Evolutionary conservation across 2,329 filamentous ascomycete genomes (phyloP).

Genomic region (Xylaria polymorpha): DNA sequence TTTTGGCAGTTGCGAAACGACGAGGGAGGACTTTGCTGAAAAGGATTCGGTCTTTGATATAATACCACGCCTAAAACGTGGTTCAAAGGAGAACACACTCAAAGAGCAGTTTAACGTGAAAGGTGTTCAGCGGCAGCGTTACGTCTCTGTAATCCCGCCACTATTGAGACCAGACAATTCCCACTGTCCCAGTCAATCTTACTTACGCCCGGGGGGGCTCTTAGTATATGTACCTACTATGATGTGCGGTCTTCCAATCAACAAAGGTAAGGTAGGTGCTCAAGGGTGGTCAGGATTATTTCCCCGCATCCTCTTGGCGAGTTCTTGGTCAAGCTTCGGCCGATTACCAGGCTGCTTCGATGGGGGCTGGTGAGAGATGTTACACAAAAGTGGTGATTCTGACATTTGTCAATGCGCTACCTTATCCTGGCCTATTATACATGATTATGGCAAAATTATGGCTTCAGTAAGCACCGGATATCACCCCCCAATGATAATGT

Average conservation of each 20-base stretch:
- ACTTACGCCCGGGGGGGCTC: not conserved
- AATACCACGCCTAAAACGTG: not conserved
- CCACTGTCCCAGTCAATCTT: not conserved
- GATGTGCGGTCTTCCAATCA: not conserved
- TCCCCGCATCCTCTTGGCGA: constrained; percentile 33
- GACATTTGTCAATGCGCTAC: not conserved
- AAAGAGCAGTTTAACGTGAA: not conserved
- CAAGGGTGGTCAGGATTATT: constrained; percentile 11
- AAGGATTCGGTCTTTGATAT: not conserved
- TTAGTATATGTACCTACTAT: constrained; percentile 8
- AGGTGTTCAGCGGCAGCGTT: not conserved
- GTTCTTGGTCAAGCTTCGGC: constrained; percentile 6
- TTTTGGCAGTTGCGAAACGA: not conserved
- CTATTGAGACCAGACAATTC: constrained; percentile 4
- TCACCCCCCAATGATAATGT: not conserved
- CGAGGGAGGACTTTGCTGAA: not conserved
- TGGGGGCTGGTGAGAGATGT: not conserved
- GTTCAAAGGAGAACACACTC: not conserved
- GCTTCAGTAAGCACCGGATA: not conserved
- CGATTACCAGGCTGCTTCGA: constrained; percentile 27
- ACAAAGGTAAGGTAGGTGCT: constrained; percentile 4
- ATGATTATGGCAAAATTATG: not conserved
- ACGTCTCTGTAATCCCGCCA: not conserved
- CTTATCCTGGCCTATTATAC: not conserved
- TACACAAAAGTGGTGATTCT: not conserved